These are phyloP conservation scores for Coccomyxa sp. DNA, from an alignment of 139 green algal genomes.

Conservation along the genomic window DNA sequence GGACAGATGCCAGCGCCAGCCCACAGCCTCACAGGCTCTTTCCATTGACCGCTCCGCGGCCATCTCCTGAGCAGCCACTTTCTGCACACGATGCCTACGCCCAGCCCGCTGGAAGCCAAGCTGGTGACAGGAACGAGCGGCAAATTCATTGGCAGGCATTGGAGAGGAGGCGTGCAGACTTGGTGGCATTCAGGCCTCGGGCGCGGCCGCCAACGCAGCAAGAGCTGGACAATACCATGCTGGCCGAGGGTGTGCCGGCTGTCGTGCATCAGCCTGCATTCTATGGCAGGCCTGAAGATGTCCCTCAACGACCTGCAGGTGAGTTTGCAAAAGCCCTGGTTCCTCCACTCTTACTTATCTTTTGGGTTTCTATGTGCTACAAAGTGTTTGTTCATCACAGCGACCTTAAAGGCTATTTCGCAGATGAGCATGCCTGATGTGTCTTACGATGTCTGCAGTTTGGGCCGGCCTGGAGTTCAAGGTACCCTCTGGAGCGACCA, in stretches of 20 bases:
- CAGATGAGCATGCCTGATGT: neutral
- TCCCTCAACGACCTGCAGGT: slow-evolving; percentile 23
- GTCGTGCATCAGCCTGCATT: slow-evolving; percentile 49
- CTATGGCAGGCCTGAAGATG: slow-evolving; percentile 52
- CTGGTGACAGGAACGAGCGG: too few species aligned
- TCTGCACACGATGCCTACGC: too few species aligned
- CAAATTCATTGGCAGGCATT: too few species aligned
- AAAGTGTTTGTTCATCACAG: neutral
- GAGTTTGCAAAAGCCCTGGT: neutral
- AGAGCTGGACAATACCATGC: slow-evolving; percentile 26
- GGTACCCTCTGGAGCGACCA: slow-evolving; percentile 24
- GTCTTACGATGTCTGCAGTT: neutral
- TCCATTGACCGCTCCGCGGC: too few species aligned
- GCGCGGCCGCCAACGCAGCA: slow-evolving; percentile 1
- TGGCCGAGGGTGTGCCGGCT: slow-evolving; percentile 23
- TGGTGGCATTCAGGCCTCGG: neutral
- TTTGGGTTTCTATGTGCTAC: neutral
- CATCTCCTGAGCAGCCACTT: too few species aligned
- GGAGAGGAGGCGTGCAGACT: too few species aligned
- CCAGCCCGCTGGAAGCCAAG: too few species aligned
- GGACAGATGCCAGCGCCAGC: too few species aligned
- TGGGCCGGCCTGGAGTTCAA: slow-evolving; percentile 56
- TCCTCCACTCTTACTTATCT: neutral
- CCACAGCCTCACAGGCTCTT: too few species aligned
- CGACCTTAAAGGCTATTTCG: too few species aligned